A percentile compares a stretch with the other conserved stretches of the same genome.
Evolutionary conservation across 2,329 filamentous ascomycete species (phyloP).

Genomic region (Fusarium sp.): DNA sequence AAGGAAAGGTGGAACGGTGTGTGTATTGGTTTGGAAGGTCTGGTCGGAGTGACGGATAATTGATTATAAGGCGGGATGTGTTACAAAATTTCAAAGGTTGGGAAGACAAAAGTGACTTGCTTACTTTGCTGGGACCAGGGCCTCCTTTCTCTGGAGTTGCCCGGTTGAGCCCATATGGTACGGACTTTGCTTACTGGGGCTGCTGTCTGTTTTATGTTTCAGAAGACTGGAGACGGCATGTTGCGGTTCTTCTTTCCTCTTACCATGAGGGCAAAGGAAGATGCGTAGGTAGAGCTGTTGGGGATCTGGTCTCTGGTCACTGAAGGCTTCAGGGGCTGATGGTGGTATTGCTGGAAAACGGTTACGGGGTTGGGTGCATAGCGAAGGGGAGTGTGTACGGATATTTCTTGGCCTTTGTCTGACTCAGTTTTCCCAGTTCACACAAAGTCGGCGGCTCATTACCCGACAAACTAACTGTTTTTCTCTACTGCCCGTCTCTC

Average conservation of each 20-base stretch:
- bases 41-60: slow-evolving; percentile 53
- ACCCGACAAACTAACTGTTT: slow-evolving; percentile 39
- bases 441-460: slow-evolving; percentile 38
- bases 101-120: slow-evolving; percentile 54
- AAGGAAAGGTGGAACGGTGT: slow-evolving; percentile 48
- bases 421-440: slow-evolving; percentile 46
- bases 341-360: slow-evolving; percentile 55
- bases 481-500: slow-evolving; percentile 36
- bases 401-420: slow-evolving; percentile 52
- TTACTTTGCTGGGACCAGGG: slow-evolving; percentile 45
- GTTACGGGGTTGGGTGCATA: slow-evolving; percentile 54
- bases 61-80: slow-evolving; percentile 49
- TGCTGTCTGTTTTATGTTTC: slow-evolving; percentile 45
- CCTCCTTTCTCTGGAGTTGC: slow-evolving; percentile 45
- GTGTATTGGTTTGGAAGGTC: slow-evolving; percentile 50
- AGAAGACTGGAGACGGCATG: slow-evolving; percentile 42
- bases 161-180: slow-evolving; percentile 45
- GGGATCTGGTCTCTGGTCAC: too few species aligned
- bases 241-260: slow-evolving; percentile 7
- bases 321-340: slow-evolving; percentile 33
- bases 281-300: not conserved
- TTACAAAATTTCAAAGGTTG: slow-evolving; percentile 48
- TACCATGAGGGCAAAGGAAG: not conserved
- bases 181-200: slow-evolving; percentile 45
- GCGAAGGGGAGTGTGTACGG: slow-evolving; percentile 56